These are phyloP conservation scores for Botrytis sinoallii DNA, from an alignment of 2,329 filamentous ascomycete species.

Conservation along the genomic window DNA sequence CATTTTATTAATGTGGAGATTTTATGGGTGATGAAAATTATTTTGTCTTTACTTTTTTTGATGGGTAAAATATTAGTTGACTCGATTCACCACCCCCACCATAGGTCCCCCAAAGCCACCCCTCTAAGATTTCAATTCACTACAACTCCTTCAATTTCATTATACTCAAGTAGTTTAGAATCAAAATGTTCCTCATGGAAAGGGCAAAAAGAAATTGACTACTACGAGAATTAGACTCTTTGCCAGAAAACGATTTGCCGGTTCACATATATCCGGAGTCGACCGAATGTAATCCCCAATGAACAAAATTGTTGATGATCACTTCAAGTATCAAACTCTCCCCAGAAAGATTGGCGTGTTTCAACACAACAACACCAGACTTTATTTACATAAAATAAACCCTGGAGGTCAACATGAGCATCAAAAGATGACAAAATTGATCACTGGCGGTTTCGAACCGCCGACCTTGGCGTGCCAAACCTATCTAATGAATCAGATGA, in stretches of 20 bases:
- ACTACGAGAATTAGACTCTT: too few relatives aligned
- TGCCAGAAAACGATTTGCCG: background rate
- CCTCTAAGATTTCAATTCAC: background rate
- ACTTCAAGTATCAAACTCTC: background rate
- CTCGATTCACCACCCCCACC: background rate
- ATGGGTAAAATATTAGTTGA: background rate
- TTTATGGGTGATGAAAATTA: background rate
- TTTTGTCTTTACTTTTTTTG: background rate
- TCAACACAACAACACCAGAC: too few relatives aligned
- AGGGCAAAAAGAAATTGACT: background rate
- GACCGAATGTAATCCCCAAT: background rate
- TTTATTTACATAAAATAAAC: too few relatives aligned
- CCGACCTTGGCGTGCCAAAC: constrained; percentile 2
- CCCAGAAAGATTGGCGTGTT: background rate
- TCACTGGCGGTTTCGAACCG: background rate
- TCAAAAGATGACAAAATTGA: background rate
- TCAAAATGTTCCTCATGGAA: background rate
- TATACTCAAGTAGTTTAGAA: background rate
- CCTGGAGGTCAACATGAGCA: rapidly evolving
- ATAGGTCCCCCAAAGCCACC: background rate
- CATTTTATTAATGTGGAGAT: background rate
- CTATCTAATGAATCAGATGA: rapidly evolving
- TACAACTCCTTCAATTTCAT: background rate
- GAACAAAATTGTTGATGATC: background rate
- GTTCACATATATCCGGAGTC: background rate